Evolutionary conservation across 2,329 filamentous ascomycete species (phyloP), one percentile per base, ranked within the genome.

Genomic region (Setomelanomma holmii): DNA sequence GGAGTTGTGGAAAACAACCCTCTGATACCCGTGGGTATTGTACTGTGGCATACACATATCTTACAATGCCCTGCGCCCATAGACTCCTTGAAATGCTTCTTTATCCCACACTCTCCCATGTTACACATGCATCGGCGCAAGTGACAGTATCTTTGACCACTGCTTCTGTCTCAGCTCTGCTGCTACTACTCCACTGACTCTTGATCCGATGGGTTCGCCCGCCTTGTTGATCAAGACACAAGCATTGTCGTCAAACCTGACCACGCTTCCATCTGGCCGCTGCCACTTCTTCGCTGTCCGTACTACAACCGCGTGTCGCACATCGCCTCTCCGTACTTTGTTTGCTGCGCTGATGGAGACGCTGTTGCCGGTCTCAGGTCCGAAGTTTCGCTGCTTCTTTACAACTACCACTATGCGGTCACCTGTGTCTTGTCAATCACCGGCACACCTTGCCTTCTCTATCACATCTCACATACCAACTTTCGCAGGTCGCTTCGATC

Each of bases 351-450:
- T 85, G 61, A 89, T 83, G 60, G 87, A 89, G 49, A 90, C 86
- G 64, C 86, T 88, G 49, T 88, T 86, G 54, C 86, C 86, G 40
- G 87, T 86, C 65, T 91, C 90, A 41, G 86, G 81, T 46, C 86
- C 86, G 70, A 90, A 88, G 68, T 84, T 86, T 64, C 93, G 89
- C 78, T 98, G 93, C 76, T 98, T 96, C 79, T 99, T 93, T 40
- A 99, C 93, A 59, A 99, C 95, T 59, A 96, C 91, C 62, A 99
- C 92, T 67, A 99, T 96, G 62, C 93, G 89, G 78, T 99, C 96
- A 77, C 95, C 93, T 96, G 68, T 27, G 36, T 8, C 11, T 20
- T 20, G 53, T 67, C 42, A 70, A 41, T 40, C 44, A 34, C 14
- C 42, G 21, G 49, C 14, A n/a, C 33, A 19, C 19, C 16, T 11